Conservation (phyloP, 176 grass and related monocot genomes). For the Chrysopogon serrulatus region DNA sequence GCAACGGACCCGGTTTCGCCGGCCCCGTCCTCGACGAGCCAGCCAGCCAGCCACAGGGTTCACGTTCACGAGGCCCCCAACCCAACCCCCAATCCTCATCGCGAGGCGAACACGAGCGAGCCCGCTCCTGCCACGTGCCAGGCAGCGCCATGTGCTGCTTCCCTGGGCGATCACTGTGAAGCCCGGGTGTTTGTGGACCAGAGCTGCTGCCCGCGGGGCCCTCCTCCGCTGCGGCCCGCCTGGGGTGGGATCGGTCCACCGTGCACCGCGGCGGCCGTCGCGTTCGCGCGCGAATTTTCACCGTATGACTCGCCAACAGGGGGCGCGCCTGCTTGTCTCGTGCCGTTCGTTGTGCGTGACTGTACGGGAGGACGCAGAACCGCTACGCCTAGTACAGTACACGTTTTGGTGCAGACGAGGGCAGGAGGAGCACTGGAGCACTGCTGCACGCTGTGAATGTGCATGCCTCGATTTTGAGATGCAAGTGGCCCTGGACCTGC, state of each 20-base stretch:
- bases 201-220: background rate
- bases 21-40: conserved; percentile 16
- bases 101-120: background rate
- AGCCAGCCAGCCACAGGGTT: too few relatives aligned
- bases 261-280: background rate
- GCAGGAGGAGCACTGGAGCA: too few relatives aligned
- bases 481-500: background rate
- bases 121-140: conserved; percentile 40
- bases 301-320: background rate
- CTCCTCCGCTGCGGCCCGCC: background rate
- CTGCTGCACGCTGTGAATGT: background rate
- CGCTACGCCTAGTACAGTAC: conserved; percentile 1
- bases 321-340: conserved; percentile 12
- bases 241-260: conserved; percentile 21
- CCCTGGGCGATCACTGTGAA: conserved; percentile 12
- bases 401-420: background rate
- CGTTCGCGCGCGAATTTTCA: background rate
- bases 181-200: conserved; percentile 29
- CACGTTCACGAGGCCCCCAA: conserved; percentile 40
- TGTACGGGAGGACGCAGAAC: conserved; percentile 11
- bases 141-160: conserved; percentile 37
- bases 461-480: background rate
- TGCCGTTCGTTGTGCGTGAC: conserved; percentile 37
- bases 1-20: background rate
- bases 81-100: conserved; percentile 48